Percentiles rank a stretch among this genome's conserved stretches.
Conservation (phyloP, 352 stramenopile genomes). For the Hyphochytrium catenoides region DNA sequence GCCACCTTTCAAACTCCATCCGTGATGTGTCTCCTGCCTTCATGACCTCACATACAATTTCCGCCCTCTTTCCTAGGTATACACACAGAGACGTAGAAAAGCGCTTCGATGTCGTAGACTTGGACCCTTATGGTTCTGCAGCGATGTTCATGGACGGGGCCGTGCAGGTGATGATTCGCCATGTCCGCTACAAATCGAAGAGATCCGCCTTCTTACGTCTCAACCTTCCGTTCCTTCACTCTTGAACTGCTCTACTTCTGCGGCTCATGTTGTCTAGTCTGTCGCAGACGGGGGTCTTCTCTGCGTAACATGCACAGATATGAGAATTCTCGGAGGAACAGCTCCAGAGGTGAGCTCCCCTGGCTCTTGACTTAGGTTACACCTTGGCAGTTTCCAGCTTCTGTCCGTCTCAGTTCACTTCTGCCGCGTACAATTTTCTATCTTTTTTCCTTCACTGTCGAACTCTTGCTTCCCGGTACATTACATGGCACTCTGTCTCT, state of each 20-base stretch:
- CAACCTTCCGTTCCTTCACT: too few relatives aligned
- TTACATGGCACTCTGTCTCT: too few relatives aligned
- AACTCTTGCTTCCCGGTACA: too few relatives aligned
- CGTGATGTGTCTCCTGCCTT: too few relatives aligned
- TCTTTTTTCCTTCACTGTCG: too few relatives aligned
- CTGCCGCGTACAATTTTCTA: too few relatives aligned
- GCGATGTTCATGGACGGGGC: slow-evolving; percentile 95
- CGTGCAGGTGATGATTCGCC: slow-evolving; percentile 72
- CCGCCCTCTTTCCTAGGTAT: not conserved
- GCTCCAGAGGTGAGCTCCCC: slow-evolving; percentile 33
- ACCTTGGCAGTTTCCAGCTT: not conserved
- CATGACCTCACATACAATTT: too few relatives aligned
- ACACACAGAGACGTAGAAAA: slow-evolving; percentile 52
- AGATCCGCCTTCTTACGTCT: too few relatives aligned
- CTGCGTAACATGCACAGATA: slow-evolving; percentile 98
- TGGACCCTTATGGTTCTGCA: slow-evolving; percentile 96
- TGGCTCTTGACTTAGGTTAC: not conserved
- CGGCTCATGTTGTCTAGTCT: too few relatives aligned
- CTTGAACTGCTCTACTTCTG: too few relatives aligned
- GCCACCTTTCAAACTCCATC: too few relatives aligned
- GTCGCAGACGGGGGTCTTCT: slow-evolving; percentile 86
- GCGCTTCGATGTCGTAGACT: slow-evolving; percentile 97
- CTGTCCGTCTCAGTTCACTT: slow-evolving; percentile 1
- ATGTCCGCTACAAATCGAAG: too few relatives aligned
- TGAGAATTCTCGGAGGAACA: slow-evolving; percentile 72